Base-by-base conservation (phyloP, 75 land plant genomes). In the Gnetum montanum region DNA sequence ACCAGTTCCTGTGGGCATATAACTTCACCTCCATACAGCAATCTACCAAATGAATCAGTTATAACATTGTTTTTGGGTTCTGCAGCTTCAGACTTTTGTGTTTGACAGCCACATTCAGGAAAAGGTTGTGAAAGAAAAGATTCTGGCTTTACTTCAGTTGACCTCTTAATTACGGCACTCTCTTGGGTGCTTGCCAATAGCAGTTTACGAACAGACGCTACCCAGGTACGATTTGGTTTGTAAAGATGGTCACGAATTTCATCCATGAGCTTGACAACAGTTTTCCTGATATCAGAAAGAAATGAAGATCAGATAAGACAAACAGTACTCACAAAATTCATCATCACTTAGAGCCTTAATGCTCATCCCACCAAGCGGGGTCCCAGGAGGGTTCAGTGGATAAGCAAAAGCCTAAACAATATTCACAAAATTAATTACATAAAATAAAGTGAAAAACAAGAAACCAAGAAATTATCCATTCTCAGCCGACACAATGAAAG, bases 71-170 rank as follows among this genome's bases (percentile, higher is more conserved):
- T 38, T 13, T 31, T 6, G 10, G 25, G 52, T 11, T 20, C 2
- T n/a, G 13, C 20, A 27, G 31, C 43, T 22, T 12, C 37, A 0
- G 0, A 6, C 7, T 5, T 49, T 46, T 20, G 52, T 27, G 15
- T 66, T 47, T 28, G 28, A 70, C 96, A 90, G 35, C 64, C 70
- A 59, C 96, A 90, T 57, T 90, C 96, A 6, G 96, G 86, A 13
- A 90, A 55, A 31, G 96, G 96, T 46, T 86, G 86, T 13, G 90
- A 70, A 4, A 90, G 65, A 54, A 90, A 90, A 2, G 75, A 76
- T 0, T 57, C 25, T 18, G 73, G 62, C 45, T 82, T 90, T 40
- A 60, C 63, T 10, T 20, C 58, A 11, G 38, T 49, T 6, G 71
- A 66, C 24, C 64, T 57, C 46, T 59, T 70, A 8, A 43, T 20